Conservation (phyloP, 805 yeast genomes). For the Ogataea neopini region DNA sequence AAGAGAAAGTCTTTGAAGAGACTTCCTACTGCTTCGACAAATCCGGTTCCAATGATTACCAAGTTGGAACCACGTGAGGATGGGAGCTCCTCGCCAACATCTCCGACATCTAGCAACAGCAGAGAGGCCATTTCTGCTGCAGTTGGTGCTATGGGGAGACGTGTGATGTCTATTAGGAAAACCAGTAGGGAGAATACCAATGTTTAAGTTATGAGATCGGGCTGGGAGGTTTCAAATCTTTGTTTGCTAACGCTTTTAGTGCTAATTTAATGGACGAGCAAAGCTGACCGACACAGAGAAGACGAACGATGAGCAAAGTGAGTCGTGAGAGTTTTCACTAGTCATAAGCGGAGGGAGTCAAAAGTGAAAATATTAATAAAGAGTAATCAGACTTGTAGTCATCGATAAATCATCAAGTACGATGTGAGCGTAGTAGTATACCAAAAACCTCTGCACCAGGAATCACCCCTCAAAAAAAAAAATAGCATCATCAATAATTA, state of each 20-base stretch:
- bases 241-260: not conserved
- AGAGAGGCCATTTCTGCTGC: conserved; percentile 17
- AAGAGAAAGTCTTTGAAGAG: conserved; percentile 22
- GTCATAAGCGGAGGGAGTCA: too few species aligned
- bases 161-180: conserved; percentile 30
- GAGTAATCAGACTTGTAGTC: too few species aligned
- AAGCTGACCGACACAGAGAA: too few species aligned
- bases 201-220: not conserved
- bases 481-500: too few species aligned
- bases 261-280: not conserved
- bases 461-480: too few species aligned
- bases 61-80: conserved; percentile 26
- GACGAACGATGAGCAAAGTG: not conserved
- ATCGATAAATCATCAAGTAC: too few species aligned
- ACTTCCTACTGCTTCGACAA: conserved; percentile 25
- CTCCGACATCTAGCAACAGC: conserved; percentile 12
- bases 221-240: not conserved
- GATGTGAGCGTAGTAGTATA: too few species aligned
- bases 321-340: not conserved
- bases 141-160: conserved; percentile 26
- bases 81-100: conserved; percentile 9
- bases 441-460: too few species aligned
- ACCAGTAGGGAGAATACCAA: conserved; percentile 16
- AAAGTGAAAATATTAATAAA: too few species aligned
- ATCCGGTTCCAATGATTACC: conserved; percentile 35